A percentile compares a stretch with the other conserved stretches of the same genome.
Evolutionary conservation across 768 basidiomycete species (phyloP).

Genomic region (Termitomyces sp.): DNA sequence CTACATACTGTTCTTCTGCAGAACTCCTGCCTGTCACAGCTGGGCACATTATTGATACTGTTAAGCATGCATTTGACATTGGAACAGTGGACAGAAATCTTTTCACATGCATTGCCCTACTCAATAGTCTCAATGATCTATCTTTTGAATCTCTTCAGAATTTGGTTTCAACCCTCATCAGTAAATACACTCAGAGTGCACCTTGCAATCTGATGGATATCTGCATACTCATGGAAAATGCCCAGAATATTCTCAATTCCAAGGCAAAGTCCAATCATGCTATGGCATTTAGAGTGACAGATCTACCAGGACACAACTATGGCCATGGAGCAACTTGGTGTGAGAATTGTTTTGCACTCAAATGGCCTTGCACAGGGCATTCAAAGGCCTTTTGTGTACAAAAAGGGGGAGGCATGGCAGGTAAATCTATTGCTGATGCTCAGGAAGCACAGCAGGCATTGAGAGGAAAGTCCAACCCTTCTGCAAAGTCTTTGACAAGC

Average conservation of each 20-base stretch:
- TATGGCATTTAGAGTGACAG: background rate
- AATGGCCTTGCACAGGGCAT: too few species aligned
- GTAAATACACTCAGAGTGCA: background rate
- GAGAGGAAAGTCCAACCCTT: background rate
- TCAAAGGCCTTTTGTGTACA: too few species aligned
- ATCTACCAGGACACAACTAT: too few species aligned
- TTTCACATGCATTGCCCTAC: too few species aligned
- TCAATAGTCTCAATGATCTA: too few species aligned
- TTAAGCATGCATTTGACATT: background rate
- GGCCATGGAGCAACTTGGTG: too few species aligned
- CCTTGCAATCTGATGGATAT: background rate
- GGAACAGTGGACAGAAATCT: background rate
- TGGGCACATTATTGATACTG: background rate
- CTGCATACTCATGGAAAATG: background rate
- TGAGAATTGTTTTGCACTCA: too few species aligned
- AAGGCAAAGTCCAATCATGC: background rate
- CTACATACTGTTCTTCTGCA: background rate
- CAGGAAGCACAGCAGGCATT: background rate
- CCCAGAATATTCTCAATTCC: too few species aligned
- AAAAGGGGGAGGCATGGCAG: background rate
- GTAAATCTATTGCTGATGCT: background rate
- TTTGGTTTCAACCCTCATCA: background rate
- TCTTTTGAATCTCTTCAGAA: background rate
- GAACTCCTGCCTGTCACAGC: background rate
- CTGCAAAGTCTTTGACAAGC: too few species aligned